A percentile compares a stretch with the other conserved stretches of the same genome.
These are phyloP conservation scores for Hemileccinum impolitum DNA, from an alignment of 768 basidiomycete species.

Conservation along the genomic window DNA sequence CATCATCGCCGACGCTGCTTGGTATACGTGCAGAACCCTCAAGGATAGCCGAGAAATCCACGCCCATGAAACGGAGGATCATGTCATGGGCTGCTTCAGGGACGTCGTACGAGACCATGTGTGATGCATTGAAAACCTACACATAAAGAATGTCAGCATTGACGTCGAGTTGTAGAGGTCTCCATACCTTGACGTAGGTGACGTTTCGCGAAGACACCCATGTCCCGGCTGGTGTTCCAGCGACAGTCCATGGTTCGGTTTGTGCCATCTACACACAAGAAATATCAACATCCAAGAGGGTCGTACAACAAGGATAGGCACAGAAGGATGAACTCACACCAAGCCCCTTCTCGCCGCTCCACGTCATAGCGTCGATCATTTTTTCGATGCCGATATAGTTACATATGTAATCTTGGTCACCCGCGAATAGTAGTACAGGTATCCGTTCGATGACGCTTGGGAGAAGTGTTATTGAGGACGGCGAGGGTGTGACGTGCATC, in stretches of 20 bases:
- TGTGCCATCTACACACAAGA: constrained; percentile 49
- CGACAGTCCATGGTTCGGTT: constrained; percentile 73
- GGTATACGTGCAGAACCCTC: constrained; percentile 81
- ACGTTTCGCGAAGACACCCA: constrained; percentile 90
- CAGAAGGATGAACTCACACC: constrained; percentile 51
- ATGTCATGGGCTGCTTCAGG: constrained; percentile 92
- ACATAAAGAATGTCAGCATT: background rate
- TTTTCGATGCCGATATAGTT: constrained; percentile 90
- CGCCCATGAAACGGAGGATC: constrained; percentile 96
- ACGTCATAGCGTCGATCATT: constrained; percentile 77
- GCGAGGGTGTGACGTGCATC: constrained; percentile 52
- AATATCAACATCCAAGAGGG: constrained; percentile 1
- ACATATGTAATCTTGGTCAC: constrained; percentile 96
- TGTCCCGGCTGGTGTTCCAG: constrained; percentile 74
- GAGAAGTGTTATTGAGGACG: constrained; percentile 72
- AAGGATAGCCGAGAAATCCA: constrained; percentile 78
- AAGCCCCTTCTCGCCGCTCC: constrained; percentile 83
- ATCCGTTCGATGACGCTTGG: constrained; percentile 78
- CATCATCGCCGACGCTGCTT: constrained; percentile 69
- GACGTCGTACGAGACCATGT: constrained; percentile 91
- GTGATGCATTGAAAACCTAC: constrained; percentile 89
- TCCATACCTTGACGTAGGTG: constrained; percentile 81
- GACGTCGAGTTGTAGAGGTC: no score
- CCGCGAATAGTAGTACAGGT: constrained; percentile 87
- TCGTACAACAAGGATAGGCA: background rate